These are phyloP conservation scores for Penicillium psychrosexuale DNA, from an alignment of 2,329 filamentous ascomycete genomes.

Conservation along the genomic window DNA sequence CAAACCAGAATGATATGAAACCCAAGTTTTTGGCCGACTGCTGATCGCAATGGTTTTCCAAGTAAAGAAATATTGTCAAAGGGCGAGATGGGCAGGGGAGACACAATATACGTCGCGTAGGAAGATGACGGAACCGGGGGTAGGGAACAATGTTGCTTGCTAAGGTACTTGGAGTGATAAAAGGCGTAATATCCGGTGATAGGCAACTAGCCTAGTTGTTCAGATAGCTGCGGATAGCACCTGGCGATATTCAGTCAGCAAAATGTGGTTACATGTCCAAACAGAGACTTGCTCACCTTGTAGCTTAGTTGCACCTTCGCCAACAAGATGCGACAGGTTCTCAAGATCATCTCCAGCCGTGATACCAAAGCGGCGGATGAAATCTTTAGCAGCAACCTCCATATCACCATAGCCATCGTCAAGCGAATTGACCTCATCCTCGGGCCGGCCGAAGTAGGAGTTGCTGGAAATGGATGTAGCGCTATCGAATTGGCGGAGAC, in stretches of 20 bases:
- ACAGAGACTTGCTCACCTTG: conserved; percentile 56
- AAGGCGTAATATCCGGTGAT: conserved; percentile 9
- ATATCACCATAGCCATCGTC: conserved; percentile 84
- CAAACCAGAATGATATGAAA: conserved; percentile 7
- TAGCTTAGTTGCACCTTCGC: conserved; percentile 78
- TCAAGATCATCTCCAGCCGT: conserved; percentile 95
- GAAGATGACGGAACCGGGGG: conserved; percentile 2
- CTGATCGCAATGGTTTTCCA: conserved; percentile 8
- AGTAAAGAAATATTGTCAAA: conserved; percentile 1
- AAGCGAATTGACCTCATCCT: conserved; percentile 65
- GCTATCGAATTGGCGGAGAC: conserved; percentile 89
- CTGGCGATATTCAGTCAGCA: conserved; percentile 24
- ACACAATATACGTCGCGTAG: conserved; percentile 18
- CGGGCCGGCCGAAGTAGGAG: conserved; percentile 91
- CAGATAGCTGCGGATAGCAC: conserved; percentile 50
- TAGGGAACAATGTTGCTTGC: conserved; percentile 22
- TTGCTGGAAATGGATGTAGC: conserved; percentile 91
- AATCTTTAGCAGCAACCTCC: conserved; percentile 91
- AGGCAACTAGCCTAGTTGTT: conserved; percentile 40
- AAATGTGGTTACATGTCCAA: background rate
- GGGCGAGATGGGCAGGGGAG: background rate
- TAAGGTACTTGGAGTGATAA: conserved; percentile 18
- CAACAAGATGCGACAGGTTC: conserved; percentile 76
- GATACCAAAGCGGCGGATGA: conserved; percentile 90
- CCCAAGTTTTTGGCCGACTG: conserved; percentile 10